phyloP scores from a whole-genome alignment of 305 asterid species.

The Ajuga reptans region DNA sequence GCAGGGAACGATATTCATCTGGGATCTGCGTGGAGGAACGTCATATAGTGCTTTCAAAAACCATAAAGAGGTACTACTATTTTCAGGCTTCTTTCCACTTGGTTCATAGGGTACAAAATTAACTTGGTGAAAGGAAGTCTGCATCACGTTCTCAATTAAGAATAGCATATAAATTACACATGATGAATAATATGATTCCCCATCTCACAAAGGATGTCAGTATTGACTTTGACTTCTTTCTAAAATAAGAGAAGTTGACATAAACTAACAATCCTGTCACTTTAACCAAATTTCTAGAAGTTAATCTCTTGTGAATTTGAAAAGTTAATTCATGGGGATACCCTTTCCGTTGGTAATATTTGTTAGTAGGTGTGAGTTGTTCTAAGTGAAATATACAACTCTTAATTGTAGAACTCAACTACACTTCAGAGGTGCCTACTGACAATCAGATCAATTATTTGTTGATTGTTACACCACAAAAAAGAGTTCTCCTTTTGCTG shows the following conservation, averaged over 20 bases:
- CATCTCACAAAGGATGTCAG: neutral
- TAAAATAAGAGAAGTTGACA: neutral
- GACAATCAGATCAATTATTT: too few relatives aligned
- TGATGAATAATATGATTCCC: conserved; percentile 13
- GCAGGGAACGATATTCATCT: conserved; percentile 62
- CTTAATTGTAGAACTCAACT: neutral
- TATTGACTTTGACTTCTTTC: neutral
- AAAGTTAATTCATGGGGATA: neutral
- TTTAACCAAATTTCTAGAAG: neutral
- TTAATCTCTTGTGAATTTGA: neutral
- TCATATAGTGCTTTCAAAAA: conserved; percentile 57
- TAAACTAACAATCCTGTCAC: neutral
- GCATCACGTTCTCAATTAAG: neutral
- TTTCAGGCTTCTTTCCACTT: conserved; percentile 11
- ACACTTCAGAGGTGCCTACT: neutral
- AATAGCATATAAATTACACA: neutral
- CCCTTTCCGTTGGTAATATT: neutral
- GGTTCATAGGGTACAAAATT: neutral
- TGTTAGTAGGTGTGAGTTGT: neutral
- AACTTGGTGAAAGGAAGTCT: neutral
- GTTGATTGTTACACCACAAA: too few relatives aligned
- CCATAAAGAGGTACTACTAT: conserved; percentile 49
- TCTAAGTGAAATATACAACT: neutral
- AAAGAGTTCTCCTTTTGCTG: too few relatives aligned
- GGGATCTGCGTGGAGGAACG: conserved; percentile 96